phyloP scores from a whole-genome alignment of 2,329 filamentous ascomycete species.

The Diaporthe aspalathi region DNA sequence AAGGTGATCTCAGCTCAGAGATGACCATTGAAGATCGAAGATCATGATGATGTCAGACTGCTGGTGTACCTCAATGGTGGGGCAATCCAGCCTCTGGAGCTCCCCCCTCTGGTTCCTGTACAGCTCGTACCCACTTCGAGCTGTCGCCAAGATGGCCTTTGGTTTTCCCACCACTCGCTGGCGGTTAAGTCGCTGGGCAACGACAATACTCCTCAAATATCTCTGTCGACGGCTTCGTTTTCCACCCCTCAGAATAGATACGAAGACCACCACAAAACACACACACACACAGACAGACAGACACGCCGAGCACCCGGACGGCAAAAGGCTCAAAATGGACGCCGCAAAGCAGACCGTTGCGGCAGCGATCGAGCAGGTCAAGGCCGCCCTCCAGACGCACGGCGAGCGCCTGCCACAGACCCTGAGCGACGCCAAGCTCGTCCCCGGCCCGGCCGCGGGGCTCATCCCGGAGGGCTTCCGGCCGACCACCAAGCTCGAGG shows the following conservation, averaged over 20 bases:
- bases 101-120: neutral
- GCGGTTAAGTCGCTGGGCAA: constrained; percentile 1
- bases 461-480: constrained; percentile 57
- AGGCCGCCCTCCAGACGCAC: constrained; percentile 24
- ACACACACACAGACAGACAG: neutral
- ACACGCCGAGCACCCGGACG: neutral
- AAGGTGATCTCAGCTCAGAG: neutral
- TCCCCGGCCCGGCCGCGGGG: constrained; percentile 52
- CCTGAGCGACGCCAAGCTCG: constrained; percentile 52
- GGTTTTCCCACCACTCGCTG: constrained; percentile 29
- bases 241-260: neutral
- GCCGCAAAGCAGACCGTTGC: constrained; percentile 22
- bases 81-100: neutral
- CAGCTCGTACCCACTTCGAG: neutral
- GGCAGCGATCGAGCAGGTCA: constrained; percentile 11
- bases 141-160: constrained; percentile 15
- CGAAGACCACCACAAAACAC: too few species aligned
- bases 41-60: constrained; percentile 32
- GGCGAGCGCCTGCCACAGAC: constrained; percentile 28
- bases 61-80: neutral
- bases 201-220: constrained; percentile 11
- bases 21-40: neutral
- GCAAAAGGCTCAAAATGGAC: constrained; percentile 14
- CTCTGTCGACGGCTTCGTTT: neutral
- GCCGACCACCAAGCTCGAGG: constrained; percentile 53